Evolutionary conservation across 2,329 filamentous ascomycete genomes (phyloP).

Genomic region (Monosporascus ibericus): DNA sequence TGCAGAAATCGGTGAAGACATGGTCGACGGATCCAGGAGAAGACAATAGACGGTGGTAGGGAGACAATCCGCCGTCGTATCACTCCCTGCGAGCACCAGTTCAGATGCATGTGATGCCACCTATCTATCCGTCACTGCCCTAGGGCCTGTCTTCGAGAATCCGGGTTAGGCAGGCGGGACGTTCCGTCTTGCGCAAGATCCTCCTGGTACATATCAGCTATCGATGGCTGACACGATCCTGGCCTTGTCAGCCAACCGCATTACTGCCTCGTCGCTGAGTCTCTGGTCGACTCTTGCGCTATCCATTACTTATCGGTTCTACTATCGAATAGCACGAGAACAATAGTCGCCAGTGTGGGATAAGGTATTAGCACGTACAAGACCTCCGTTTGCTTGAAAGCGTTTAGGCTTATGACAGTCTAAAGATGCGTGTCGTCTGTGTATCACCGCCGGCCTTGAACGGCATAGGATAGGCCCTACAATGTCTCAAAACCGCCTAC

Average conservation of each 20-base stretch:
- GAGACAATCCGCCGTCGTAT: slow-evolving; percentile 12
- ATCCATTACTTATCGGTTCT: slow-evolving; percentile 7
- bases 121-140: slow-evolving; percentile 15
- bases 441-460: not conserved
- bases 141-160: slow-evolving; percentile 12
- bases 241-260: slow-evolving; percentile 3
- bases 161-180: slow-evolving; percentile 18
- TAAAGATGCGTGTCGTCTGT: slow-evolving; percentile 16
- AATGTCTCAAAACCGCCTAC: slow-evolving; percentile 1
- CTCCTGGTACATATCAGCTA: slow-evolving; percentile 8
- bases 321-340: slow-evolving; percentile 4
- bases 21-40: slow-evolving; percentile 5
- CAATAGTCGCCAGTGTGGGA: slow-evolving; percentile 10
- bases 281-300: slow-evolving; percentile 11
- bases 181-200: slow-evolving; percentile 5
- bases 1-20: slow-evolving; percentile 7
- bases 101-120: slow-evolving; percentile 21
- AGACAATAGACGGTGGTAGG: slow-evolving; percentile 11
- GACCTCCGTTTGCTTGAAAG: slow-evolving; percentile 12
- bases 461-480: not conserved
- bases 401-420: slow-evolving; percentile 13
- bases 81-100: slow-evolving; percentile 18
- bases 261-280: slow-evolving; percentile 11
- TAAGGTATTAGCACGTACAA: slow-evolving; percentile 17
- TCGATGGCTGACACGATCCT: not conserved